phyloP scores from a whole-genome alignment of 2,329 filamentous ascomycete genomes.

The Claviceps quebecensis region DNA sequence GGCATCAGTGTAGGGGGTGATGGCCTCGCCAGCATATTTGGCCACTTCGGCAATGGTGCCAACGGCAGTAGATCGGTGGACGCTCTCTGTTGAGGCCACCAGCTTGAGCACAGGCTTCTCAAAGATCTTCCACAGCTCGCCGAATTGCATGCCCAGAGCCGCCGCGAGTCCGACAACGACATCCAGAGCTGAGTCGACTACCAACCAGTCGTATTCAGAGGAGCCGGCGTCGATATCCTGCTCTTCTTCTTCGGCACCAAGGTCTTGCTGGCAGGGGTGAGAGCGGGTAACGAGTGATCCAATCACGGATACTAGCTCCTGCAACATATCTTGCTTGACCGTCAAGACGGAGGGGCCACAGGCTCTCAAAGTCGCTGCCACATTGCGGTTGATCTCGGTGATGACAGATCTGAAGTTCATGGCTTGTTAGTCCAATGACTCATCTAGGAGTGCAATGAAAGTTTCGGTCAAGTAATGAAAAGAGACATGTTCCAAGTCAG shows the following conservation, averaged over 20 bases:
- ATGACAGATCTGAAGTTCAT: slow-evolving; percentile 54
- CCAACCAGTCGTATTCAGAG: slow-evolving; percentile 95
- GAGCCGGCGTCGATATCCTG: slow-evolving; percentile 59
- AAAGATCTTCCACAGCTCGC: slow-evolving; percentile 88
- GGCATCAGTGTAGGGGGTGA: slow-evolving; percentile 64
- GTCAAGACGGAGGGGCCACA: slow-evolving; percentile 78
- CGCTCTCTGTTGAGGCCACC: slow-evolving; percentile 68
- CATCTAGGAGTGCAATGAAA: background rate
- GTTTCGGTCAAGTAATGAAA: slow-evolving; percentile 7
- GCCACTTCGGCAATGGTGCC: slow-evolving; percentile 87
- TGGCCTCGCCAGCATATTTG: slow-evolving; percentile 66
- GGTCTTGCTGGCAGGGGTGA: slow-evolving; percentile 85
- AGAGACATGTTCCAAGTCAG: slow-evolving; percentile 14
- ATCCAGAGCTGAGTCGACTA: slow-evolving; percentile 87
- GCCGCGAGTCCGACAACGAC: slow-evolving; percentile 73
- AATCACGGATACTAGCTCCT: slow-evolving; percentile 63
- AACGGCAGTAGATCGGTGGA: slow-evolving; percentile 80
- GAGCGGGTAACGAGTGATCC: slow-evolving; percentile 73
- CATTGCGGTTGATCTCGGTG: slow-evolving; percentile 88
- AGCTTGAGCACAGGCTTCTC: slow-evolving; percentile 85
- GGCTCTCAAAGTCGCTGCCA: slow-evolving; percentile 78
- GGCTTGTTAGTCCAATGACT: background rate
- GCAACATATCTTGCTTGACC: slow-evolving; percentile 51
- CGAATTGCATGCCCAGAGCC: slow-evolving; percentile 68
- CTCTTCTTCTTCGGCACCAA: slow-evolving; percentile 67